Evolutionary conservation across 345 rosid genomes (phyloP).

Genomic region (Salix arbutifolia): DNA sequence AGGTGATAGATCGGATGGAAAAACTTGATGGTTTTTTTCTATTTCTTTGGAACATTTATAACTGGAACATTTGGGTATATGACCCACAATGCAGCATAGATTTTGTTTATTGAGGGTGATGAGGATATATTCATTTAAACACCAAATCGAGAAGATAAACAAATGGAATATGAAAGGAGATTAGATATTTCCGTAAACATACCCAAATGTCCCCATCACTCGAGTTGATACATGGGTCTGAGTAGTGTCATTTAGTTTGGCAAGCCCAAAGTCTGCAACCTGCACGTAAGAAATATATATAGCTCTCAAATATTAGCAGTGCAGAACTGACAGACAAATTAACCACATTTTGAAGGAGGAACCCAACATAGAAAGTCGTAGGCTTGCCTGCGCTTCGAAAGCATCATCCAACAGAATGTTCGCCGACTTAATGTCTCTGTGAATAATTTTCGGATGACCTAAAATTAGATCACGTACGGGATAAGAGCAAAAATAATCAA

Average conservation of each 20-base stretch:
- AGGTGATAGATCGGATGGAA: not conserved
- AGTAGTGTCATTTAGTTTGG: constrained; percentile 69
- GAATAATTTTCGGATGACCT: constrained; percentile 96
- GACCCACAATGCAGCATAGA: not conserved
- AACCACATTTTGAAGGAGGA: not conserved
- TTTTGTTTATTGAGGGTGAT: not conserved
- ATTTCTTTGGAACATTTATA: not conserved
- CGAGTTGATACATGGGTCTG: constrained; percentile 96
- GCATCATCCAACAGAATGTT: constrained; percentile 75
- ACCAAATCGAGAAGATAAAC: not conserved
- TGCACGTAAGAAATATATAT: constrained; percentile 18
- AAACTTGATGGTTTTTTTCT: too few species aligned
- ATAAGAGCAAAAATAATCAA: not conserved
- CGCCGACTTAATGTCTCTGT: constrained; percentile 89
- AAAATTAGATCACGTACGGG: constrained; percentile 9
- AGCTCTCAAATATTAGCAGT: not conserved
- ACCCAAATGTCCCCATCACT: constrained; percentile 99
- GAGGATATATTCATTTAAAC: not conserved
- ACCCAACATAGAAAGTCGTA: not conserved
- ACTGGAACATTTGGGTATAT: too few species aligned
- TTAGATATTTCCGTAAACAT: constrained; percentile 22
- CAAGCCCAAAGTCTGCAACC: constrained; percentile 99
- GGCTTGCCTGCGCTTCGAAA: constrained; percentile 78
- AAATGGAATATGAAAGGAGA: not conserved
- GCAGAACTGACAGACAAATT: not conserved